phyloP scores from a whole-genome alignment of 495 filamentous ascomycete genomes.

The Xylaria castorea region DNA sequence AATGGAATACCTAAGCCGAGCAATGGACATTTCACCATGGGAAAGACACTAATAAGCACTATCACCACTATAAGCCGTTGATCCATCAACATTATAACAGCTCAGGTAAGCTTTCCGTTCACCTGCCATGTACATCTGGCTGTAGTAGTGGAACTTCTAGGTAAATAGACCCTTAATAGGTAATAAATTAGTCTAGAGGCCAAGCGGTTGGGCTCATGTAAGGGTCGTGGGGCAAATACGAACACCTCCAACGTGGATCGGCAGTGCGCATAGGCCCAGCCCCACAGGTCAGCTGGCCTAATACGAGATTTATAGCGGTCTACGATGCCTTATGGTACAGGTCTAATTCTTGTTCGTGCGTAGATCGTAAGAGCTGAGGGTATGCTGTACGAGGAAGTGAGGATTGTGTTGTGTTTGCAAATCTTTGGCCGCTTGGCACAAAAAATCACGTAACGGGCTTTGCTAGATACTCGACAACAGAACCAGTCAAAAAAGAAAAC shows the following conservation, averaged over 20 bases:
- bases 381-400: neutral
- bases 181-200: constrained; percentile 12
- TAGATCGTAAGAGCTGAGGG: constrained; percentile 8
- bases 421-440: neutral
- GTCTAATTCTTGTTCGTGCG: neutral
- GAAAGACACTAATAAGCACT: neutral
- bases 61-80: neutral
- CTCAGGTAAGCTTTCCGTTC: neutral
- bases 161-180: neutral
- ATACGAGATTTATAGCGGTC: constrained; percentile 18
- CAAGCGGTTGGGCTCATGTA: neutral
- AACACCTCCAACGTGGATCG: constrained; percentile 21
- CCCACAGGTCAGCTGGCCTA: constrained; percentile 15
- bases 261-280: constrained; percentile 15
- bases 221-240: constrained; percentile 25
- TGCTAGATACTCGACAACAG: neutral
- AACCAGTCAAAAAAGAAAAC: constrained; percentile 6
- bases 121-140: neutral
- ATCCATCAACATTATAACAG: neutral
- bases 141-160: constrained; percentile 17
- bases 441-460: neutral
- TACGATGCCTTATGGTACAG: constrained; percentile 8
- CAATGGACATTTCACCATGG: neutral
- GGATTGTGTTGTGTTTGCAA: constrained; percentile 8
- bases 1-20: neutral